Evolutionary conservation across 1,284 basidiomycete genomes (phyloP), one percentile per base, ranked within the genome.

Genomic region (Rhodotorula sp.): DNA sequence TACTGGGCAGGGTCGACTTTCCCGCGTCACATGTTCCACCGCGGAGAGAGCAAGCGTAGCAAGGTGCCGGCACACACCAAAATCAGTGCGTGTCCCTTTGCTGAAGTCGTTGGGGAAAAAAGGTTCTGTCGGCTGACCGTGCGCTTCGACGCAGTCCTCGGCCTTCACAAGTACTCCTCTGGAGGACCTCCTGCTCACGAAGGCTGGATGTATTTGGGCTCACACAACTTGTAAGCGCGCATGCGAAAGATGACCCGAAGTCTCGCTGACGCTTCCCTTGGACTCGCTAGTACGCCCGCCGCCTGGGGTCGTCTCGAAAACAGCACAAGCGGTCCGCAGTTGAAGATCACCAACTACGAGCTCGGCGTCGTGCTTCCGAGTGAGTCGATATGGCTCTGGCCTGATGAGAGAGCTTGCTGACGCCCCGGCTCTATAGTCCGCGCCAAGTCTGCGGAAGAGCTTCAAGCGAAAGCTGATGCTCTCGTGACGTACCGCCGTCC

Each of bases 161-260:
- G 64, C 2, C 34, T 75, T 21, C 70, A 73, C 63, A 72, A 66
- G 60, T 26, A 49, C 28, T 19, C 16, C 21, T 31, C 34, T 14
- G 18, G 28, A 2, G 26, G 10, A 1, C 59, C 38, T 19, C 7
- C 56, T 2, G 55, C 50, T 45, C 60, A 71, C 56, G 63, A 71
- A 60, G 75, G 75, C n/a, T 76, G 31, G 34, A 58, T 75, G 38
- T 75, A 75, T 59, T 4, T 73, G 21, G 75, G 75, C 1, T 66
- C 62, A n/a, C 75, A 76, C 66, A 76, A 76, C 65, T 66, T 75
- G 70, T 74, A 28, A n/a, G 50, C 50, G 4, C 34, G 34, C 28
- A 12, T 12, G n/a, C 45, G 21, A 3, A 34, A 43, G 15, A 21
- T 23, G 31, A 2, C 28, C 28, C 19, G 23, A 10, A 12, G 5